Evolutionary conservation across 2,329 filamentous ascomycete species (phyloP).

Genomic region (Ramichloridium luteum): DNA sequence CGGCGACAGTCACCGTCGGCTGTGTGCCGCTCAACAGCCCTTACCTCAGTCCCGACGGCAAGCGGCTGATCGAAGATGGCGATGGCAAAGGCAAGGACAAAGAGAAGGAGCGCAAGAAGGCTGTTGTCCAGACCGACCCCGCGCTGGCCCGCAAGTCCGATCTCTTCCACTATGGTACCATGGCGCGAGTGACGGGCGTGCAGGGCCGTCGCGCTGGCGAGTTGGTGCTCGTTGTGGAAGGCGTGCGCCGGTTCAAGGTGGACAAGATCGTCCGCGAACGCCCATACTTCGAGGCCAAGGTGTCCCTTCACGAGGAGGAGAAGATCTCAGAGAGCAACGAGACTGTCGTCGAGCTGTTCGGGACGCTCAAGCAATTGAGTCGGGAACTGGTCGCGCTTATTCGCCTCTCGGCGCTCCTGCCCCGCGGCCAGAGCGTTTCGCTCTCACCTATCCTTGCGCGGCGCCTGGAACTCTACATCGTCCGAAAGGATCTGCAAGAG

Average conservation of each 20-base stretch:
- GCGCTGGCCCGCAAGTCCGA: conserved; percentile 41
- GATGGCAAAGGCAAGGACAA: conserved; percentile 39
- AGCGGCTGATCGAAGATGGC: conserved; percentile 58
- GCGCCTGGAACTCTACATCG: conserved; percentile 76
- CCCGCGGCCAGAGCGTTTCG: conserved; percentile 51
- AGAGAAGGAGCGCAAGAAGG: conserved; percentile 26
- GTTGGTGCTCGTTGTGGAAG: conserved; percentile 76
- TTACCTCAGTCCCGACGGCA: conserved; percentile 59
- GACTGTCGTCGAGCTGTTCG: conserved; percentile 59
- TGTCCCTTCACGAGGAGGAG: conserved; percentile 57
- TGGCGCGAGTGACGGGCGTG: conserved; percentile 41
- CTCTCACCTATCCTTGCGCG: conserved; percentile 77
- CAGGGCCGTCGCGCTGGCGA: conserved; percentile 41
- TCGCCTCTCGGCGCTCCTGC: conserved; percentile 71
- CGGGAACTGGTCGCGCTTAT: conserved; percentile 77
- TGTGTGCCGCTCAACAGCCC: conserved; percentile 78
- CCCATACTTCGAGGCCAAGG: conserved; percentile 75
- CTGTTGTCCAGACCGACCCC: conserved; percentile 45
- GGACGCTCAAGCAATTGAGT: conserved; percentile 69
- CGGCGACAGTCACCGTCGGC: conserved; percentile 62
- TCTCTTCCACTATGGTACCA: conserved; percentile 70
- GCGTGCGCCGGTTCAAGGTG: conserved; percentile 62
- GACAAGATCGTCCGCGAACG: conserved; percentile 64
- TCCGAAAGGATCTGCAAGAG: conserved; percentile 66
- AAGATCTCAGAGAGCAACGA: conserved; percentile 33